These are phyloP conservation scores for Podaxis sp. DNA, from an alignment of 768 basidiomycete genomes.

Conservation along the genomic window DNA sequence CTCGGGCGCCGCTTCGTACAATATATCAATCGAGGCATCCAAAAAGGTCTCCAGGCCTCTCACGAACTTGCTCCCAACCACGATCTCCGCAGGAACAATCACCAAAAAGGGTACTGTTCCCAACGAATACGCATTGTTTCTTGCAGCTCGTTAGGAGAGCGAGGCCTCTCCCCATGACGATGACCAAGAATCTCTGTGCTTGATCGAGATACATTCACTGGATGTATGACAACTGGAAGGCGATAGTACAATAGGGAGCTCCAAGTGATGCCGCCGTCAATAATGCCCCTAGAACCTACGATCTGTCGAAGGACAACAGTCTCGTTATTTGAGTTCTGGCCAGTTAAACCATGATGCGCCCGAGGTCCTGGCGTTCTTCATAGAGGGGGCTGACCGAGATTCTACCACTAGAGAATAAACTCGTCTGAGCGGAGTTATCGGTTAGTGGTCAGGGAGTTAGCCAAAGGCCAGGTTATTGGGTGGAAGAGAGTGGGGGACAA, in stretches of 20 bases:
- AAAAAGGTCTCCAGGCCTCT: constrained; percentile 66
- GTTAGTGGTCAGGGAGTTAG: neutral
- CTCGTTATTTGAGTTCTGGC: constrained; percentile 78
- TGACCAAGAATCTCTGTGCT: constrained; percentile 51
- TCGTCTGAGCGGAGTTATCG: constrained; percentile 43
- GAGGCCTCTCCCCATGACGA: constrained; percentile 66
- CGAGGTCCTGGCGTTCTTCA: constrained; percentile 23
- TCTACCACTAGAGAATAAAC: constrained; percentile 29
- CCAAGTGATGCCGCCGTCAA: constrained; percentile 57
- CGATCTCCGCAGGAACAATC: constrained; percentile 62
- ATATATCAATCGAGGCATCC: constrained; percentile 58
- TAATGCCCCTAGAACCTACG: constrained; percentile 88
- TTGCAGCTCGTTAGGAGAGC: neutral
- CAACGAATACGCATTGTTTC: constrained; percentile 7
- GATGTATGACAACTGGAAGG: constrained; percentile 21
- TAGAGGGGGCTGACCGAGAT: neutral
- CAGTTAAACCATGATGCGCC: constrained; percentile 83
- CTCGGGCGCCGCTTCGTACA: constrained; percentile 37
- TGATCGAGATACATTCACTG: constrained; percentile 30
- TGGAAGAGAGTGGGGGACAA: neutral
- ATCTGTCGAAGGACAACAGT: constrained; percentile 73
- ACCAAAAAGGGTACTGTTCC: constrained; percentile 50
- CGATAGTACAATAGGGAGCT: constrained; percentile 80
- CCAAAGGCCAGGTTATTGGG: neutral
- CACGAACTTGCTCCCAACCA: constrained; percentile 45